Evolutionary conservation across 768 basidiomycete species (phyloP).

Genomic region (Dendrothele bispora): DNA sequence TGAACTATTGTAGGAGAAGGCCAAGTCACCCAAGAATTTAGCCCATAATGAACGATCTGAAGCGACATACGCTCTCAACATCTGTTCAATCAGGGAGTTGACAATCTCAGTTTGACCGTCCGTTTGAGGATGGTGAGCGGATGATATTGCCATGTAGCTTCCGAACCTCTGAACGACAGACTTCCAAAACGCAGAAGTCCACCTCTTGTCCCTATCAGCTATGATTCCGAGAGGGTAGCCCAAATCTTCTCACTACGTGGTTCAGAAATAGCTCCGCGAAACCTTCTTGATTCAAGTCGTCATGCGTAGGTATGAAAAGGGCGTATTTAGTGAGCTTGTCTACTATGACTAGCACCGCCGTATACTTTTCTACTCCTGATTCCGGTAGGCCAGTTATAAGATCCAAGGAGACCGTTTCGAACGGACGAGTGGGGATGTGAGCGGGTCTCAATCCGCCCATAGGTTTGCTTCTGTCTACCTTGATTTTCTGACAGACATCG

Average conservation of each 20-base stretch:
- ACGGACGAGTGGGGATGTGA: constrained; percentile 20
- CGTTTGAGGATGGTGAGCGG: constrained; percentile 36
- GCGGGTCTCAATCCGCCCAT: constrained; percentile 19
- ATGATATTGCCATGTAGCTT: constrained; percentile 20
- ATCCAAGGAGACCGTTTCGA: constrained; percentile 18
- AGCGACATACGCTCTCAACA: constrained; percentile 26
- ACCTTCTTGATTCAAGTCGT: constrained; percentile 15
- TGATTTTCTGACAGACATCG: constrained; percentile 28
- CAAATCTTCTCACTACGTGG: constrained; percentile 17
- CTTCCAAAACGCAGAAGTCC: constrained; percentile 26
- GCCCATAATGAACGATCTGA: constrained; percentile 24
- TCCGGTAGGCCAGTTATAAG: constrained; percentile 23
- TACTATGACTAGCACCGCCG: constrained; percentile 20
- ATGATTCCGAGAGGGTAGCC: constrained; percentile 21
- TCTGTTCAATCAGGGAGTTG: constrained; percentile 27
- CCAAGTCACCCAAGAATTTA: constrained; percentile 20
- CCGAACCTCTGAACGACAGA: constrained; percentile 17
- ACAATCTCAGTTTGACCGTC: constrained; percentile 35
- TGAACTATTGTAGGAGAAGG: constrained; percentile 30
- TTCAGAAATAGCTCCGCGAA: constrained; percentile 23
- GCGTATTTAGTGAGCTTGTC: constrained; percentile 25
- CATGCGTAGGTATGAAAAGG: constrained; percentile 14
- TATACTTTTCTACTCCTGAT: constrained; percentile 13
- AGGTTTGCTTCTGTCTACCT: constrained; percentile 11
- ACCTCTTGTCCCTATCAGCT: constrained; percentile 16